Evolutionary conservation across 2,329 filamentous ascomycete genomes (phyloP), one percentile per base, ranked within the genome.

Genomic region (Diplodia seriata): DNA sequence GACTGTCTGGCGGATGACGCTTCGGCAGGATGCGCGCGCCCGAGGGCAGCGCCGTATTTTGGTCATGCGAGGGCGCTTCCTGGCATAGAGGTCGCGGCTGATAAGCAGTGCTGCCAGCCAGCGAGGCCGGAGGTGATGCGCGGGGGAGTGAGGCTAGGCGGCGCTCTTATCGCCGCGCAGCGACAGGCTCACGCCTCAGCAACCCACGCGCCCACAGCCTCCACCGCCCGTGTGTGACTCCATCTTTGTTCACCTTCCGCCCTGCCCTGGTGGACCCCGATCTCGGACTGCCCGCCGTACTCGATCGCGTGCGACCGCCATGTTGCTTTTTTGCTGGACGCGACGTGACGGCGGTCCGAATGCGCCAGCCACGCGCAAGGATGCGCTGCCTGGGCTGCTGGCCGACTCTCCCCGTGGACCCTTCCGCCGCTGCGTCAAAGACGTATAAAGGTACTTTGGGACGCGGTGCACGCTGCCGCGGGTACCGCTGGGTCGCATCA

Each of bases 361-460:
- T 63, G 47, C 15, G 57, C 57, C 18, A 29, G 47, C 31, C 59
- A 29, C 59, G 57, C 59, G 40, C 59, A 36, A 40, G 59, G 59
- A 63, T 63, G 47, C 40, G 26, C 26, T 26, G 26, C 56, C 31
- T 33, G 26, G 40, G 20, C 14, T 11, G 12, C 18, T 14, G 29
- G 36, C 40, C 57, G 57, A 62, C 57, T 15, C 2, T 47, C 47
- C 43, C 38, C 55, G 55, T 31, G 14, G 38, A 23, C 26, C 57
- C 40, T n/a, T 8, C 23, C 23, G 5, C 11, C 33, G 14, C 23
- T 26, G 36, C 14, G 14, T 43, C 57, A 15, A 23, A 20, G 36
- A 51, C 31, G 12, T 49, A 49, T 50, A 63, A 50, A 49, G 59
- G 29, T 53, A 38, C 59, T 23, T 9, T n/a, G 14, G 33, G 6